These are phyloP conservation scores for Yamadazyma sp. DNA, from an alignment of 805 yeast species.

Conservation along the genomic window DNA sequence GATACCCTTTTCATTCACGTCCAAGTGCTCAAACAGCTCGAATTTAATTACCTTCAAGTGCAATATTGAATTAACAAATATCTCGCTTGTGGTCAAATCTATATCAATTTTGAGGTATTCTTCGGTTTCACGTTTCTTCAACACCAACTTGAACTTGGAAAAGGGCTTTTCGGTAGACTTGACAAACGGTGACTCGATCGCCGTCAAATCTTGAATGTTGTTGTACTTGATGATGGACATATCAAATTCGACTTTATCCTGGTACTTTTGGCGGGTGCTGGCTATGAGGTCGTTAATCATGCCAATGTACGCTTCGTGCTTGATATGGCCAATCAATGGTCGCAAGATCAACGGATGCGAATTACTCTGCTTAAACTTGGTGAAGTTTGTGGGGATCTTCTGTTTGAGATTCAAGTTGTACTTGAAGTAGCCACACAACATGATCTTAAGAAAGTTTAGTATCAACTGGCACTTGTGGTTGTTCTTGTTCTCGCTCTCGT, in stretches of 20 bases:
- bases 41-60: conserved; percentile 36
- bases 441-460: conserved; percentile 51
- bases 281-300: conserved; percentile 30
- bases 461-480: conserved; percentile 54
- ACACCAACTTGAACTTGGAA: conserved; percentile 27
- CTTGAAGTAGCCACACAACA: conserved; percentile 60
- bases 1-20: conserved; percentile 30
- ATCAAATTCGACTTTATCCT: conserved; percentile 10
- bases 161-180: conserved; percentile 41
- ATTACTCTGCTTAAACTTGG: conserved; percentile 44
- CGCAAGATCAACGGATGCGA: conserved; percentile 49
- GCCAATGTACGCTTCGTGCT: conserved; percentile 48
- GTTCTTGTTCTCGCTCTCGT: conserved; percentile 28
- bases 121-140: conserved; percentile 19
- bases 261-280: conserved; percentile 17
- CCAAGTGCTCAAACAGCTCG: conserved; percentile 23
- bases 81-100: conserved; percentile 39
- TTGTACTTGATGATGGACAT: conserved; percentile 22
- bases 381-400: conserved; percentile 47
- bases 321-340: conserved; percentile 58
- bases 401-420: conserved; percentile 44
- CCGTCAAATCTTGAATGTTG: conserved; percentile 20
- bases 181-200: conserved; percentile 33
- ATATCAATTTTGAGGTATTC: conserved; percentile 26
- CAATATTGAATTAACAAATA: conserved; percentile 39